Conservation (phyloP, 306 rosid species). For the Castanospermum australe region DNA sequence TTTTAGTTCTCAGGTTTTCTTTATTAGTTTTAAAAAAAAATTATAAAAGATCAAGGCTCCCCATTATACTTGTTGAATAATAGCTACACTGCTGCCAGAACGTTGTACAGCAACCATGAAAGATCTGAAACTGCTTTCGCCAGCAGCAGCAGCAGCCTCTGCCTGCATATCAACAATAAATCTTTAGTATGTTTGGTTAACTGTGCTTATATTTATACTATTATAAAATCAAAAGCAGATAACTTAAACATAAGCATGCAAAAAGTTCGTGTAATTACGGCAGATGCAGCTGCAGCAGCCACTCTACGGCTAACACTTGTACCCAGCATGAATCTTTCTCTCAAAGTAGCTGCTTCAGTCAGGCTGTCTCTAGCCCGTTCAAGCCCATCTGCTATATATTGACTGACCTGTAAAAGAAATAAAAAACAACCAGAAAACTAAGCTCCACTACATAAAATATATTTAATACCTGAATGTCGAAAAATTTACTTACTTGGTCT, state of each 20-base stretch:
- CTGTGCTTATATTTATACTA: slow-evolving; percentile 13
- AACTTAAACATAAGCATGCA: slow-evolving; percentile 28
- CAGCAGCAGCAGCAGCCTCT: slow-evolving; percentile 99
- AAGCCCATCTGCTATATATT: slow-evolving; percentile 94
- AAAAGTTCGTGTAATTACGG: slow-evolving; percentile 52
- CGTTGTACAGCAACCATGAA: slow-evolving; percentile 99
- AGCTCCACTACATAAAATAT: slow-evolving; percentile 23
- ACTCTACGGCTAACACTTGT: slow-evolving; percentile 85
- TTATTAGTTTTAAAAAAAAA: slow-evolving; percentile 8
- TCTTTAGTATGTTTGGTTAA: slow-evolving; percentile 27
- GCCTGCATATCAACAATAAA: slow-evolving; percentile 66
- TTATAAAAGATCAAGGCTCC: slow-evolving; percentile 22
- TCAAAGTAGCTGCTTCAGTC: slow-evolving; percentile 94
- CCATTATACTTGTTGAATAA: slow-evolving; percentile 88
- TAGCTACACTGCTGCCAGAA: slow-evolving; percentile 98
- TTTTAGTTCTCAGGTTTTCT: slow-evolving; percentile 22
- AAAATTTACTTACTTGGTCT: slow-evolving; percentile 81
- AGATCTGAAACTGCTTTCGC: slow-evolving; percentile 99
- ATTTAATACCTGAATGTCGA: slow-evolving; percentile 20
- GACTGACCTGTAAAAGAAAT: slow-evolving; percentile 68
- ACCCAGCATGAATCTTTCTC: slow-evolving; percentile 89
- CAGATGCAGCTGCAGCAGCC: slow-evolving; percentile 99
- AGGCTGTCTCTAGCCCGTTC: slow-evolving; percentile 92
- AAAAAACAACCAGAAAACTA: slow-evolving; percentile 12
- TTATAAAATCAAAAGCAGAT: neutral